A percentile compares a stretch with the other conserved stretches of the same genome.
Conservation (phyloP, 768 basidiomycete genomes). For the Cystobasidium tubakii region DNA sequence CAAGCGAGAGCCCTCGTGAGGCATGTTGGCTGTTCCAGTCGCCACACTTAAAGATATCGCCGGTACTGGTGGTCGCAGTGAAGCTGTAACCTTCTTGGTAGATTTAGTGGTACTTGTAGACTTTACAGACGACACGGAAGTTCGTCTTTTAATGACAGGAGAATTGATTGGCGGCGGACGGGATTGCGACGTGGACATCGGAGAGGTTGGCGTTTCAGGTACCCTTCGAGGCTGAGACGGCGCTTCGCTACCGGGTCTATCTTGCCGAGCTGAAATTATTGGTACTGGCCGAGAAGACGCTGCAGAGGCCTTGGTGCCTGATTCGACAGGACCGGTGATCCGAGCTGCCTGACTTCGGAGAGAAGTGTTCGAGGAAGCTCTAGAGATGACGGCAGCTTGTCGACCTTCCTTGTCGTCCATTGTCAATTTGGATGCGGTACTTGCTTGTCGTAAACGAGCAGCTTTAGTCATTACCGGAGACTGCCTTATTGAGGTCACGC, state of each 20-base stretch:
- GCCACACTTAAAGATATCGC: not conserved
- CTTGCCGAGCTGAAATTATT: not conserved
- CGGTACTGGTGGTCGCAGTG: not conserved
- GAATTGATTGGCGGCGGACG: constrained; percentile 1
- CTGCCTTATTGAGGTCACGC: not conserved
- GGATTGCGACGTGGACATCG: not conserved
- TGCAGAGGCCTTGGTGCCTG: not conserved
- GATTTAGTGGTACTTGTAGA: not conserved
- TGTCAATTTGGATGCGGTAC: not conserved
- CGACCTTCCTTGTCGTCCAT: not conserved
- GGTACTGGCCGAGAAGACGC: not conserved
- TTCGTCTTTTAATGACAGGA: not conserved
- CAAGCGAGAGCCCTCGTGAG: not conserved
- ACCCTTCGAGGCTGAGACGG: not conserved
- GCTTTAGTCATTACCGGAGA: constrained; percentile 3
- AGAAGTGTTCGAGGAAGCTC: not conserved
- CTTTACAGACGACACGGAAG: constrained; percentile 10
- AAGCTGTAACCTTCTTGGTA: not conserved
- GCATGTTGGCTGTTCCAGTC: too few species aligned
- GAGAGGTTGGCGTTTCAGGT: not conserved
- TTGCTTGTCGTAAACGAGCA: not conserved
- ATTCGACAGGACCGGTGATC: not conserved
- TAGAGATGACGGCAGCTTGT: not conserved
- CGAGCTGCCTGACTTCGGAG: not conserved
- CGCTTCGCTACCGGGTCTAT: not conserved